Evolutionary conservation across 73 alveolate genomes (phyloP), one percentile per base, ranked within the genome.

Genomic region (Paramecium primaurelia): DNA sequence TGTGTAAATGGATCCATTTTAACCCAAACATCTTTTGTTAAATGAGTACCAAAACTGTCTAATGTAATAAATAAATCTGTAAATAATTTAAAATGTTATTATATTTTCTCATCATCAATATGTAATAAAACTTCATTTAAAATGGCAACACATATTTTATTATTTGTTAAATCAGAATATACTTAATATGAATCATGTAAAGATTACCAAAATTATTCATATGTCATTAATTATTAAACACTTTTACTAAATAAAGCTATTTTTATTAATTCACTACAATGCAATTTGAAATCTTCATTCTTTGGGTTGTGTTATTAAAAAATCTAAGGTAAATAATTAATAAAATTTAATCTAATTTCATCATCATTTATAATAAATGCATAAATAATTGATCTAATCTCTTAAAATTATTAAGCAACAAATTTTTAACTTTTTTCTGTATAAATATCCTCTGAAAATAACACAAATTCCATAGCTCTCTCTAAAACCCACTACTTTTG

Each of bases 1-100:
- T 25, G 22, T 16, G 58, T 38, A 80, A 80, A 80, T 22, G 77
- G 77, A 80, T 80, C 91, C 37, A 80, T 42, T 47, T 80, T 80
- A 10, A 32, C 51, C 91, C 91, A 80, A 45, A 80, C 91, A 80
- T 80, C 91, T 47, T 80, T 80, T 32, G 91, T 80, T 40, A 80
- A 32, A 80, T 80, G 91, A 45, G 91, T 80, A 8, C 91, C 91
- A 45, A 80, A 80, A 16, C 91, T 80, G 6, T 80, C 91, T 45
- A 80, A 12, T 18, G 73, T 42, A 22, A 80, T 28, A 80, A 22
- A 80, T 25, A 80, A 25, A 28, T 80, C 91, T 26, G 77, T 42
- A 18, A 80, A 80, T 28, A 80, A 49, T 49, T 80, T 45, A 18
- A 32, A 80, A 80, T 80, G 75, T 10, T 40, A 10, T 36, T 32